Base-by-base conservation (phyloP, 441 rosid genomes). In the Pelargonium cotyledonis region DNA sequence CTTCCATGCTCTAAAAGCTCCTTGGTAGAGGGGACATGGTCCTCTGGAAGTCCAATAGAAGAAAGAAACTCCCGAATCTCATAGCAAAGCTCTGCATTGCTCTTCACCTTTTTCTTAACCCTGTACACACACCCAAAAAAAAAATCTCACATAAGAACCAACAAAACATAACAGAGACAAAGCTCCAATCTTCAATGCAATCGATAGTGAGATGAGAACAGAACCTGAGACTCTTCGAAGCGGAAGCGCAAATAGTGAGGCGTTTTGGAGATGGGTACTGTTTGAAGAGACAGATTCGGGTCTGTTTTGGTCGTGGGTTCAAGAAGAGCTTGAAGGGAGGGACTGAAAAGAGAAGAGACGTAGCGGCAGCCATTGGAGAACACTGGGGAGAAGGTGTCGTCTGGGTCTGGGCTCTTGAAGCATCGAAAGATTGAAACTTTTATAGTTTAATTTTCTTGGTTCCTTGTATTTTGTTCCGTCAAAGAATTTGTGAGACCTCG, bases 1-100 rank as follows among this genome's bases (percentile, higher is more conserved):
- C 99, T 91, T 88, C 93, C 94, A 70, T 86, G 81, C 69, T 76
- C 82, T 11, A 83, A 78, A 64, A 94, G 88, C 76, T 91, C 97
- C 80, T 89, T 94, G 76, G 73, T 66, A 46, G 96, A 82, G 2
- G 96, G 99, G 16, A 89, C 87, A 77, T 87, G 89, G 65, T 77
- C 87, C 44, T 79, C 72, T 4, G 96, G 90, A 76, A 91, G 80
- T 40, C 90, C 96, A 72, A 80, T 83, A 66, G 77, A 76, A 57
- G 82, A 74, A 19, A 88, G 67, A 72, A 94, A 86, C 72, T 84
- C 89, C 79, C 78, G 72, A 41, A 94, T 79, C 61, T 94, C 95
- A 70, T 74, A 73, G 70, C 86, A 80, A 31, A 94, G 87, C 85
- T 94, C 91, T 72, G 72, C 87, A 74, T 87, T 78, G 77, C 91